Evolutionary conservation across 2,329 filamentous ascomycete species (phyloP), one percentile per base, ranked within the genome.

Genomic region (Microdochium trichocladiopsis): DNA sequence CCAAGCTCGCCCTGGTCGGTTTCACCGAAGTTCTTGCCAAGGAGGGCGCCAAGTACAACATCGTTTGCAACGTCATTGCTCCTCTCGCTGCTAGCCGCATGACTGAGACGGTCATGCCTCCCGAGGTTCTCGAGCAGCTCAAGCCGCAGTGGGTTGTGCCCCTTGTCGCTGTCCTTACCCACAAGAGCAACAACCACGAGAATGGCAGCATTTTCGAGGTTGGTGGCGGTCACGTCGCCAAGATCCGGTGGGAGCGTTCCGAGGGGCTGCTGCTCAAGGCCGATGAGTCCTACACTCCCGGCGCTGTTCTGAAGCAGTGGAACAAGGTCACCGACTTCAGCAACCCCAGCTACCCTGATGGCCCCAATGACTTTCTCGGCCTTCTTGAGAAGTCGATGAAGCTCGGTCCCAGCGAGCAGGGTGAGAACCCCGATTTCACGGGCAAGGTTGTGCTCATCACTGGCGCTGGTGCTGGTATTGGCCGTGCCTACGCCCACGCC

Each of bases 1-100:
- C 94, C 66, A 99, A 97, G 78, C 80, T 97, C 58, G 88, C 89
- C 58, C 85, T 95, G 76, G 91, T 99, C 56, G 94, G 93, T 60
- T 97, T 97, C 77, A 96, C 92, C 37, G 93, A 99, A 79, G 96
- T 94, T 3, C 80, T 99, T 57, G 94, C 94, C 55, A 97, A 97
- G 79, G 94, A 99, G 77, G 94, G 94, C 60, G 78, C 83, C 67
- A 97, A 97, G 75, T 99, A 99, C 78, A 97, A 97, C 80, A 97
- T 99, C 61, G 74, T 96, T 63, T 84, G 80, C 77, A 99, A 99
- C 72, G 90, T 90, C 63, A 95, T 99, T 74, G 91, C 94, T 18
- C 94, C 94, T 51, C 92, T 96, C 65, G 93, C 93, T 60, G 94
- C 92, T 55, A 94, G 88, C 74, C 86, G 93, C 69, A 95, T 97